Evolutionary conservation across 176 grass and related monocot genomes (phyloP), one percentile per base, ranked within the genome.

Genomic region (Oryza nivara): DNA sequence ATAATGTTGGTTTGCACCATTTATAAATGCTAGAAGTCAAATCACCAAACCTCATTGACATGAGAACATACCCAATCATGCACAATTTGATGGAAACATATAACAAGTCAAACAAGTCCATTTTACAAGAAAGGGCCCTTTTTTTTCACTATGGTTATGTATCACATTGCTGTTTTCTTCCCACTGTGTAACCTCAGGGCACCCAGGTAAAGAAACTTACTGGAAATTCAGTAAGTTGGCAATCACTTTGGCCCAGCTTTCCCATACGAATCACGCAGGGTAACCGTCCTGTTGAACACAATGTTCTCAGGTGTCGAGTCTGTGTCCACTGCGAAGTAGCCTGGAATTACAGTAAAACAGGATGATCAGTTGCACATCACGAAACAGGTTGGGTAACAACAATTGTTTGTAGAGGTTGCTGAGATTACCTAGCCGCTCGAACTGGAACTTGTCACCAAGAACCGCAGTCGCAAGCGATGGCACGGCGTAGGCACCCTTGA

Each of bases 261-360:
- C 1, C 88, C 92, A 35, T 94, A 96, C 6, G 96, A 99, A 87
- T 99, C 96, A 0, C 93, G 89, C 38, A 99, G 88, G 15, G 96
- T 96, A 35, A 99, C 90, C 23, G 91, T 94, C 78, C 96, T 89
- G 84, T 96, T 99, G 83, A 96, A 99, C 28, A 96, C 91, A 2
- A 99, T 89, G 61, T 91, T 96, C 35, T 87, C 83, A 0, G 81
- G 61, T 1, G 78, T 88, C 4, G 93, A 96, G 82, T 96, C 89
- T 2, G 78, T 81, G 77, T 99, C 96, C 72, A 96, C 93, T 0
- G 96, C 81, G 20, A 99, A 99, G 87, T 96, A 99, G 14, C 93
- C 96, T 99, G 58, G 35, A 82, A 74, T 76, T 65, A 20, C 47
- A 82, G 34, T 9, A 72, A 77, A 35, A 32, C n/a, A 64, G 4